These are phyloP conservation scores for Cymbopogon citratus DNA, from an alignment of 176 grass and related monocot genomes.

Conservation along the genomic window DNA sequence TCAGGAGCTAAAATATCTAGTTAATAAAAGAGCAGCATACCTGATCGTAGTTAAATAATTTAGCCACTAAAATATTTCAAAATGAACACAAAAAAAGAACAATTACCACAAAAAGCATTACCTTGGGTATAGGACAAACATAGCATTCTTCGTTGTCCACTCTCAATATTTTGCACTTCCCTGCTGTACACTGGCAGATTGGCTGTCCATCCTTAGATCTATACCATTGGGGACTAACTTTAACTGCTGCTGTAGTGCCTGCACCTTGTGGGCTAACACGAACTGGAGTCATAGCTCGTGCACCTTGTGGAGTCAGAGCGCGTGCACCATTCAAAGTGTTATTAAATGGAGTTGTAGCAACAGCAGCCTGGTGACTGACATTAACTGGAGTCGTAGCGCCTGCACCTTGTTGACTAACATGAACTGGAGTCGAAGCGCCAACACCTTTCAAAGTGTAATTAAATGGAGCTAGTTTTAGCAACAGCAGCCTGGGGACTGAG, in stretches of 20 bases:
- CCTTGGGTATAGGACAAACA: slow-evolving; percentile 52
- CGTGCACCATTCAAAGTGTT: not conserved
- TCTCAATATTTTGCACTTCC: slow-evolving; percentile 26
- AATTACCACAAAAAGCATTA: slow-evolving; percentile 24
- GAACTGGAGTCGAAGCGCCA: too few relatives aligned
- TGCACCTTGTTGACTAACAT: too few relatives aligned
- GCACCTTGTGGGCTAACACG: slow-evolving; percentile 23
- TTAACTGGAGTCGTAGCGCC: too few relatives aligned
- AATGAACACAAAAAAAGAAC: not conserved
- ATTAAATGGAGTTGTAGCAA: too few relatives aligned
- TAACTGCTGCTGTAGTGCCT: slow-evolving; percentile 5
- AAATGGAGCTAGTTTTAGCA: slow-evolving; percentile 22
- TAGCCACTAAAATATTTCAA: not conserved
- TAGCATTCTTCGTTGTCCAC: slow-evolving; percentile 33
- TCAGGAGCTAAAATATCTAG: slow-evolving; percentile 12
- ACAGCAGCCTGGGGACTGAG: not conserved
- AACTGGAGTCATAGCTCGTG: slow-evolving; percentile 14
- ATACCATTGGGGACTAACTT: slow-evolving; percentile 14
- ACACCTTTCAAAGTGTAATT: not conserved
- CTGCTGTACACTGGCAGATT: slow-evolving; percentile 60
- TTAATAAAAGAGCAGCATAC: not conserved
- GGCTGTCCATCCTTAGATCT: not conserved
- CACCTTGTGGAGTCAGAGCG: slow-evolving; percentile 20
- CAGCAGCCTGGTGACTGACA: too few relatives aligned
- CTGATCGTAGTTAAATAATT: not conserved